Conservation (phyloP, 1,284 basidiomycete genomes). For the Porphyrellus sp. region DNA sequence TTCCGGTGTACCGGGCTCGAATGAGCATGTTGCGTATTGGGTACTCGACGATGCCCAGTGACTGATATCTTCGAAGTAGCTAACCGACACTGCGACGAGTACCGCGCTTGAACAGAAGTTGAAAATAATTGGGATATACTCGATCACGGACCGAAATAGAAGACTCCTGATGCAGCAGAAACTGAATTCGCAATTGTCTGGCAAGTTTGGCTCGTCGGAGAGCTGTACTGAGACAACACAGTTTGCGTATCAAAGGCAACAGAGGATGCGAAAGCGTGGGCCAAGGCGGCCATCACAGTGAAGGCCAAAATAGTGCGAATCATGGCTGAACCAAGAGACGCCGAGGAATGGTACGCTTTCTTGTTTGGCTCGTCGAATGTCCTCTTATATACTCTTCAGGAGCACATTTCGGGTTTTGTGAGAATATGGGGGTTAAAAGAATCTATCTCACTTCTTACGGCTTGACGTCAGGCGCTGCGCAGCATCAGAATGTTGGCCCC, state of each 20-base stretch:
- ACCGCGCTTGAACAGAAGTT: neutral
- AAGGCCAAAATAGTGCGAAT: neutral
- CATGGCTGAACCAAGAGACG: neutral
- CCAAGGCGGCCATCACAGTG: neutral
- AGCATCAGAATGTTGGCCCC: neutral
- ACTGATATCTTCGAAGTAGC: slow-evolving; percentile 33
- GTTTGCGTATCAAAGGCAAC: neutral
- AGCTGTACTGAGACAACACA: neutral
- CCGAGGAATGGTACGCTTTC: no score
- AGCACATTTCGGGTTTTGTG: neutral
- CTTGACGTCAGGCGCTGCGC: neutral
- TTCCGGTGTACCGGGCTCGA: slow-evolving; percentile 47
- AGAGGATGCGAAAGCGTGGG: neutral
- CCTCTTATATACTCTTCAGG: neutral
- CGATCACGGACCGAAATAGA: neutral
- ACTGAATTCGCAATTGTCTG: slow-evolving; percentile 6
- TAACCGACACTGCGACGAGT: slow-evolving; percentile 1
- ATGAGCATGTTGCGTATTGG: slow-evolving; percentile 44
- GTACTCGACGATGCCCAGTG: slow-evolving; percentile 49
- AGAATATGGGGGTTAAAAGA: neutral
- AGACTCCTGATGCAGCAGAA: slow-evolving; percentile 20
- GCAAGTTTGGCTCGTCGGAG: neutral
- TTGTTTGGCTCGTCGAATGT: neutral
- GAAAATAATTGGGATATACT: neutral
- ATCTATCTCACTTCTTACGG: neutral